Percentiles rank a stretch among this genome's conserved stretches.
These are phyloP conservation scores for Rhodotorula sp. DNA, from an alignment of 1,284 basidiomycete genomes.

Conservation along the genomic window DNA sequence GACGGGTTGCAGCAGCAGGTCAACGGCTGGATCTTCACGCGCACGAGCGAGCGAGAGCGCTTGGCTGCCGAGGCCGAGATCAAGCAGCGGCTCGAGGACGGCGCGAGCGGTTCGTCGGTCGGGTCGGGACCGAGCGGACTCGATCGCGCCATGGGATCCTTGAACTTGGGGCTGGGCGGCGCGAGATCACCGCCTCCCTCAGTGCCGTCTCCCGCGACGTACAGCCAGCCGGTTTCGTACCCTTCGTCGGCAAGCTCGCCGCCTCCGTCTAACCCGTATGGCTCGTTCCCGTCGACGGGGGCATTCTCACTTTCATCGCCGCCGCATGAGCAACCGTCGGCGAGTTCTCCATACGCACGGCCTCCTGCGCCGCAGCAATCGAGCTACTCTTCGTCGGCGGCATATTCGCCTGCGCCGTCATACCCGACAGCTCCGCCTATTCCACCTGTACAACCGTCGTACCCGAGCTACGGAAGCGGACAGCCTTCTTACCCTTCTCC, in stretches of 20 bases:
- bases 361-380: too few species aligned
- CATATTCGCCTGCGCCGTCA: background rate
- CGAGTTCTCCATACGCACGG: background rate
- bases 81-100: constrained; percentile 59
- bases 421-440: constrained; percentile 48
- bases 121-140: constrained; percentile 12
- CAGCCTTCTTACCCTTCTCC: constrained; percentile 31
- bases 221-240: constrained; percentile 26
- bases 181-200: constrained; percentile 9
- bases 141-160: constrained; percentile 43
- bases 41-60: constrained; percentile 69
- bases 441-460: constrained; percentile 30
- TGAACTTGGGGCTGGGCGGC: constrained; percentile 40
- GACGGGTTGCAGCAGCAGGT: constrained; percentile 62
- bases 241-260: constrained; percentile 5
- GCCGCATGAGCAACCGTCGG: constrained; percentile 5
- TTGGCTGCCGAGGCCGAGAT: constrained; percentile 69
- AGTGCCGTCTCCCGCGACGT: constrained; percentile 12
- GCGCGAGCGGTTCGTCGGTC: constrained; percentile 20
- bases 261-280: constrained; percentile 17
- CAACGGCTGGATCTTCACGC: constrained; percentile 61
- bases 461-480: too few species aligned
- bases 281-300: constrained; percentile 16
- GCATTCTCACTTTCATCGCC: constrained; percentile 17
- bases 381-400: too few species aligned